Conservation (phyloP, 352 stramenopile genomes). For the Globisporangium perplexum region DNA sequence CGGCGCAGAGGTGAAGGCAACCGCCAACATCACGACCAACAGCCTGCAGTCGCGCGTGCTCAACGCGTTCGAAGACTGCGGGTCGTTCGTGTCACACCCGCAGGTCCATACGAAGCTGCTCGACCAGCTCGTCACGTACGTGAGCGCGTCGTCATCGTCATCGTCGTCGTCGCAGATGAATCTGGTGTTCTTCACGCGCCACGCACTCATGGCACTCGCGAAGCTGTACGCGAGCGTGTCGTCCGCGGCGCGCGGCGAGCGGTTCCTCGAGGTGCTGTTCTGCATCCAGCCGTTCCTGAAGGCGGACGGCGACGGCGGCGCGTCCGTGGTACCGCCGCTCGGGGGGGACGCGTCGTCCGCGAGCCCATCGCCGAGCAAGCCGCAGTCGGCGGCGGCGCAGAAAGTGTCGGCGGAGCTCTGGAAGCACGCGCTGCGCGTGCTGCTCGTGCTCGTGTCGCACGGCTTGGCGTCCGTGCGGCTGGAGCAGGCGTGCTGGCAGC, state of each 20-base stretch:
- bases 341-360: too few relatives aligned
- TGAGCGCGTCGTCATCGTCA: slow-evolving; percentile 31
- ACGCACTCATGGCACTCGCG: slow-evolving; percentile 63
- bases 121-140: slow-evolving; percentile 66
- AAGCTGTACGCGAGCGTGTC: slow-evolving; percentile 74
- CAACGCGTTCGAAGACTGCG: slow-evolving; percentile 81
- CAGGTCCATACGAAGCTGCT: slow-evolving; percentile 58
- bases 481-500: slow-evolving; percentile 39
- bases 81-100: slow-evolving; percentile 55
- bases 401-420: slow-evolving; percentile 69
- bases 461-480: slow-evolving; percentile 51
- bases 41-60: slow-evolving; percentile 77
- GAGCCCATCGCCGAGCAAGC: slow-evolving; percentile 25
- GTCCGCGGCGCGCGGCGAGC: slow-evolving; percentile 35
- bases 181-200: slow-evolving; percentile 75
- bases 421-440: slow-evolving; percentile 68
- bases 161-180: too few relatives aligned
- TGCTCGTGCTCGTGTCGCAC: slow-evolving; percentile 69
- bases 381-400: slow-evolving; percentile 42
- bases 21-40: slow-evolving; percentile 72
- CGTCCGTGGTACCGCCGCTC: too few relatives aligned
- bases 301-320: slow-evolving; percentile 23
- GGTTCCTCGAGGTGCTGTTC: slow-evolving; percentile 59
- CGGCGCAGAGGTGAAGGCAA: slow-evolving; percentile 18
- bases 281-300: slow-evolving; percentile 63